Percentiles rank a stretch among this genome's conserved stretches.
These are phyloP conservation scores for Ascosphaera aggregata DNA, from an alignment of 2,329 filamentous ascomycete genomes.

Conservation along the genomic window DNA sequence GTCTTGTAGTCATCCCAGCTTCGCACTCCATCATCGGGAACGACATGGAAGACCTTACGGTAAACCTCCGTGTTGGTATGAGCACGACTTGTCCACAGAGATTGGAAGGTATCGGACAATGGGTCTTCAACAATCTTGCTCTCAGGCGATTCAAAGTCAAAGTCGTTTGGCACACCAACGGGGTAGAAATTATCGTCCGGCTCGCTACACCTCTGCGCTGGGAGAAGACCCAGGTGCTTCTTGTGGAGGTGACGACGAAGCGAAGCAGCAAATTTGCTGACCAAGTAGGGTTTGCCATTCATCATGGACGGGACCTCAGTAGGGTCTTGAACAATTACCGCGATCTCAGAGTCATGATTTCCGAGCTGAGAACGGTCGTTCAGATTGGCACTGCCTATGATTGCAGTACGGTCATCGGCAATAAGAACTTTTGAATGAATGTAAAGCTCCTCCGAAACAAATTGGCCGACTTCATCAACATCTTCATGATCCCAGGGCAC, in stretches of 20 bases:
- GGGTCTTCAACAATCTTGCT: conserved; percentile 32
- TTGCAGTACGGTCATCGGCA: conserved; percentile 58
- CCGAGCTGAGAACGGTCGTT: conserved; percentile 60
- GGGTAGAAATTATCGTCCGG: conserved; percentile 34
- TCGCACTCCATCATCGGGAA: conserved; percentile 33
- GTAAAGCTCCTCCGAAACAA: conserved; percentile 85
- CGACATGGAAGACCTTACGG: conserved; percentile 36
- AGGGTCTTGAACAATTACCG: conserved; percentile 67
- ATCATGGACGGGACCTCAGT: conserved; percentile 46
- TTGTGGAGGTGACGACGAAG: conserved; percentile 58
- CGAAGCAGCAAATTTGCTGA: conserved; percentile 52
- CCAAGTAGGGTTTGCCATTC: conserved; percentile 47
- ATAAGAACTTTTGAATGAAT: conserved; percentile 75
- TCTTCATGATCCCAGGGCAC: conserved; percentile 55
- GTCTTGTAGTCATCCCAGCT: conserved; percentile 40
- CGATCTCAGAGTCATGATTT: conserved; percentile 68
- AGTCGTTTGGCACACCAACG: conserved; percentile 30
- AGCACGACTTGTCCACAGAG: conserved; percentile 34
- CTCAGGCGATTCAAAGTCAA: conserved; percentile 28
- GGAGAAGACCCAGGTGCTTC: conserved; percentile 73
- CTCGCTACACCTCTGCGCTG: conserved; percentile 43
- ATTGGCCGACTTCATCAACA: conserved; percentile 60
- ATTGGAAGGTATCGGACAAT: conserved; percentile 30
- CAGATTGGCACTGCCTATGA: conserved; percentile 53
- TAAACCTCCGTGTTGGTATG: conserved; percentile 36